phyloP scores from a whole-genome alignment of 352 stramenopile genomes.

The Phytopythium aichiense region DNA sequence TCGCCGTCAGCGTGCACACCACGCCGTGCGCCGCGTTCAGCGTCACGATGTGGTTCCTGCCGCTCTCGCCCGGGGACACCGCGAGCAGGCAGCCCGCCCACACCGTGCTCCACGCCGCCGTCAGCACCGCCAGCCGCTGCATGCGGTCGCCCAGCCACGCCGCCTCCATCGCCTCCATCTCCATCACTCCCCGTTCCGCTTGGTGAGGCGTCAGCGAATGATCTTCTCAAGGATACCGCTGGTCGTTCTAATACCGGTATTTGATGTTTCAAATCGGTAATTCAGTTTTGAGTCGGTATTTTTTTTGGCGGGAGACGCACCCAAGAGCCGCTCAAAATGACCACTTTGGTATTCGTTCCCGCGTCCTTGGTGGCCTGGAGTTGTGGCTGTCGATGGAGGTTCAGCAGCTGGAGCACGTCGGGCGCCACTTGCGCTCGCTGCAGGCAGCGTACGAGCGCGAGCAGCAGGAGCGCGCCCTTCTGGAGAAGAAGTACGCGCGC shows the following conservation, averaged over 20 bases:
- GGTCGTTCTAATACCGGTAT: no score
- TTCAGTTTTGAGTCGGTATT: no score
- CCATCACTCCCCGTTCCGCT: not conserved
- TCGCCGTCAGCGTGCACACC: conserved; percentile 48
- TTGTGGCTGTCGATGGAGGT: conserved; percentile 2
- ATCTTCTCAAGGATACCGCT: no score
- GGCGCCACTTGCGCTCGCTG: conserved; percentile 33
- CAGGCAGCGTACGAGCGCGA: conserved; percentile 45
- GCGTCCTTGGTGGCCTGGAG: not conserved
- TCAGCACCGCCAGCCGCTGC: conserved; percentile 21
- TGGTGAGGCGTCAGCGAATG: no score
- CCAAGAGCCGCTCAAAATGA: not conserved
- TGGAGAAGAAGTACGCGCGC: conserved; percentile 68
- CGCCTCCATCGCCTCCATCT: not conserved
- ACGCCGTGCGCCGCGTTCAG: conserved; percentile 67
- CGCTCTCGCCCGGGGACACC: conserved; percentile 32
- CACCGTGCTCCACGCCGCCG: conserved; percentile 37
- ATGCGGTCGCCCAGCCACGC: conserved; percentile 27
- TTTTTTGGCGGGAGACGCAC: no score
- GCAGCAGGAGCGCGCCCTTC: conserved; percentile 37
- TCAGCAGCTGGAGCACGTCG: conserved; percentile 11
- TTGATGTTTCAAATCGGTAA: no score
- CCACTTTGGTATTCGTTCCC: not conserved
- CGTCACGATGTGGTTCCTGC: conserved; percentile 61
- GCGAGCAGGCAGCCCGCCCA: conserved; percentile 47